These are phyloP conservation scores for Petunia hybrid DNA, from an alignment of 305 asterid species.

Conservation along the genomic window DNA sequence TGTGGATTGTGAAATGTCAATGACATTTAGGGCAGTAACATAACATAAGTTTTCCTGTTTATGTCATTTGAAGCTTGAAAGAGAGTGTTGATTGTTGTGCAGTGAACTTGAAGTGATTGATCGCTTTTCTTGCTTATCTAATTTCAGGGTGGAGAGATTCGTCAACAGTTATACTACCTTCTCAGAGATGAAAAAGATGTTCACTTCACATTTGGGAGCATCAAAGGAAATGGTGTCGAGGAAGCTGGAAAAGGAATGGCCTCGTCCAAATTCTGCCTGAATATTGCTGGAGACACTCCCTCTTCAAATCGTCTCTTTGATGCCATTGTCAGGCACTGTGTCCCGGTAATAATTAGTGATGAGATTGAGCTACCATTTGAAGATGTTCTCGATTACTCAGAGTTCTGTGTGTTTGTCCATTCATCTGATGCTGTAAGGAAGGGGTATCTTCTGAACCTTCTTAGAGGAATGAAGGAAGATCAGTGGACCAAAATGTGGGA, in stretches of 20 bases:
- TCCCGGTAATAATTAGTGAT: constrained; percentile 91
- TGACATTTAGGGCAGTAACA: neutral
- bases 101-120: neutral
- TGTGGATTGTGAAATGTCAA: neutral
- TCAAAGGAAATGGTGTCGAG: constrained; percentile 57
- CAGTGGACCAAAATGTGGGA: constrained; percentile 88
- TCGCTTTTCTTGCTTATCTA: constrained; percentile 22
- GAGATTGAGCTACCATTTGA: constrained; percentile 91
- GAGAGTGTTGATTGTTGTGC: neutral
- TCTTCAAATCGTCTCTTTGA: constrained; percentile 94
- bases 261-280: constrained; percentile 80
- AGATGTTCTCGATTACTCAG: constrained; percentile 74
- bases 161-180: constrained; percentile 74
- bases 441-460: constrained; percentile 71
- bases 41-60: neutral
- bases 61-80: constrained; percentile 12
- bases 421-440: constrained; percentile 68
- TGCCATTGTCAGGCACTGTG: constrained; percentile 84
- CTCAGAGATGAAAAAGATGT: constrained; percentile 74
- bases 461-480: constrained; percentile 62
- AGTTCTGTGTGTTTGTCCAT: constrained; percentile 72
- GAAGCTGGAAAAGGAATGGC: constrained; percentile 78
- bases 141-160: constrained; percentile 79
- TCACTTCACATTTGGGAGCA: constrained; percentile 72
- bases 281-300: constrained; percentile 95